phyloP scores from a whole-genome alignment of 345 rosid genomes.

The Camelina laxa region DNA sequence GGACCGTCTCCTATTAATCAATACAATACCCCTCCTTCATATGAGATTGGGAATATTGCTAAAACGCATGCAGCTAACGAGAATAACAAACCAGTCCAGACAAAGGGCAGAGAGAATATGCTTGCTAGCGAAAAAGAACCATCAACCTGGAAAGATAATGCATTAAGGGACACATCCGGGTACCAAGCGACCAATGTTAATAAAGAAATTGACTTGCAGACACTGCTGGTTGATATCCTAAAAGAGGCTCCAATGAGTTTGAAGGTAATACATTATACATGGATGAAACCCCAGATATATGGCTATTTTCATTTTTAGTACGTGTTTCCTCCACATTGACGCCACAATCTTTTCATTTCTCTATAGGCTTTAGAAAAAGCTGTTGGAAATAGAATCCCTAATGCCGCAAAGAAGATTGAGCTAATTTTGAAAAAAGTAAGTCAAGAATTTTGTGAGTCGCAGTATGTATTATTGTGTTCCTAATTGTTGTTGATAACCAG shows the following conservation, averaged over 20 bases:
- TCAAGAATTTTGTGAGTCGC: slow-evolving; percentile 35
- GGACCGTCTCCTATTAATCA: slow-evolving; percentile 64
- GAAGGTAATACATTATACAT: slow-evolving; percentile 60
- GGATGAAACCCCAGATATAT: slow-evolving; percentile 31
- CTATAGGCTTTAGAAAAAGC: slow-evolving; percentile 87
- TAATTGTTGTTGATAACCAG: slow-evolving; percentile 56
- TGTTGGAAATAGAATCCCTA: slow-evolving; percentile 66
- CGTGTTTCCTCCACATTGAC: slow-evolving; percentile 18
- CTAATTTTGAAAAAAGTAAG: slow-evolving; percentile 74
- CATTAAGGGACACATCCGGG: slow-evolving; percentile 52
- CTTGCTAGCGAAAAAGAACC: slow-evolving; percentile 60
- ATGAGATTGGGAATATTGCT: slow-evolving; percentile 54
- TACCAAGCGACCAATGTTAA: slow-evolving; percentile 51
- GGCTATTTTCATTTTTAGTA: slow-evolving; percentile 25
- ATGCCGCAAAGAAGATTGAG: slow-evolving; percentile 66
- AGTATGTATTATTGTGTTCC: slow-evolving; percentile 38
- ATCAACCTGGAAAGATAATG: slow-evolving; percentile 48
- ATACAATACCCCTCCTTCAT: slow-evolving; percentile 57
- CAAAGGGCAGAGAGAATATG: slow-evolving; percentile 58
- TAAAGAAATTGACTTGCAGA: slow-evolving; percentile 66
- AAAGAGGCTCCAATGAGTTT: slow-evolving; percentile 81
- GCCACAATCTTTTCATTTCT: slow-evolving; percentile 30
- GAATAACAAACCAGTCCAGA: slow-evolving; percentile 46
- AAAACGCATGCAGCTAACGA: slow-evolving; percentile 51
- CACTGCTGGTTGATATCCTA: slow-evolving; percentile 61